Evolutionary conservation across 768 basidiomycete species (phyloP), one percentile per base, ranked within the genome.

Genomic region (Amanita jacksonii): DNA sequence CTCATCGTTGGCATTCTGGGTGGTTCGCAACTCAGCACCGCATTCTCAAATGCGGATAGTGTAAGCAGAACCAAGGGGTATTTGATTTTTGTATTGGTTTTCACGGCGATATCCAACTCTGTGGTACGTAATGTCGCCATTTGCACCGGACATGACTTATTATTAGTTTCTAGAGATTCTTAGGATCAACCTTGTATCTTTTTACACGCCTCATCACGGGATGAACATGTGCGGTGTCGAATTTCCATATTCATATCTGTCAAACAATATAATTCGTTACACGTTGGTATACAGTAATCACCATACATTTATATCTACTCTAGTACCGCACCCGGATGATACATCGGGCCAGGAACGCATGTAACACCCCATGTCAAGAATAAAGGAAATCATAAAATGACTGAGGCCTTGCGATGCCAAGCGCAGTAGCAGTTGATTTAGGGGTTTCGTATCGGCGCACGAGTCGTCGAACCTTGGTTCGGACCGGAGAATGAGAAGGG

Each of bases 31-130:
- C 61, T 75, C 2, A 67, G 74, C 2, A 67, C 65, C 44, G 82
- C 86, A 0, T 91, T 92, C 59, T 66, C 64, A 23, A 52, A 63
- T 22, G 58, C 63, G 4, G 64, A 61, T 28, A 61, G 70, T 4
- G 61, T 75, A 40, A 77, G 70, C 20, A 69, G 76, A 43, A 79
- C 79, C 33, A 86, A 85, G 56, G 72, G 66, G 25, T 91, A 92
- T 60, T 69, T 92, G 62, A 71, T 79, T 18, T 84, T 90, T 58
- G 81, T 92, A 46, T 71, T 93, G 19, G 70, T 73, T 9, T 89
- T 90, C 53, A 86, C 88, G 25, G 85, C 86, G 4, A 72, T 90
- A 48, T 81, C 81, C 12, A 88, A 85, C 54, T 59, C 70, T 35
- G 77, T 83, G 58, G 67, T 72, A 55, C 39, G 69, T 60, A 49